These are phyloP conservation scores for Chytriomyces confervae DNA, from an alignment of 192 early-diverging fungal genomes.

Conservation along the genomic window DNA sequence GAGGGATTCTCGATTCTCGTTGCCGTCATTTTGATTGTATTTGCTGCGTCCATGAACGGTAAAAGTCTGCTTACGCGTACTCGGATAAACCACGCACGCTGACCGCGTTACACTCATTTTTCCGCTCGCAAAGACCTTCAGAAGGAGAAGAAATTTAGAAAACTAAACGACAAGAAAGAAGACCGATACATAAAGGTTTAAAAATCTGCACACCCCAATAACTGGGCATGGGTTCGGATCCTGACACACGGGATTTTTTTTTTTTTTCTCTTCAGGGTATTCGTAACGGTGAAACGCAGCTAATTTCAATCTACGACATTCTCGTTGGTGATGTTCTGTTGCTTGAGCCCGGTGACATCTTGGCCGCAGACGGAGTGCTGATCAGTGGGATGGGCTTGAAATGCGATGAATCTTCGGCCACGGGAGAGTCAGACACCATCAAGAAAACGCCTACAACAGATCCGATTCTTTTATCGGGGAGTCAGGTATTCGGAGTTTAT, in stretches of 20 bases:
- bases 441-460: slow-evolving; percentile 72
- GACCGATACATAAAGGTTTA: slow-evolving; percentile 75
- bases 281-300: slow-evolving; percentile 75
- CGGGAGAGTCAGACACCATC: slow-evolving; percentile 88
- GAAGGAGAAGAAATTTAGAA: slow-evolving; percentile 87
- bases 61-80: neutral
- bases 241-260: slow-evolving; percentile 24
- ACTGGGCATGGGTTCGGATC: slow-evolving; percentile 40
- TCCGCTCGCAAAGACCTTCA: slow-evolving; percentile 65
- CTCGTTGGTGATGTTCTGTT: slow-evolving; percentile 89
- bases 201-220: neutral
- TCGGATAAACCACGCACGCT: too few species aligned
- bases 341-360: slow-evolving; percentile 88
- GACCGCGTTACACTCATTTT: neutral
- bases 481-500: neutral
- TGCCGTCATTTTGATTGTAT: slow-evolving; percentile 47
- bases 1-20: slow-evolving; percentile 83
- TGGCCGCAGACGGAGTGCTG: slow-evolving; percentile 90
- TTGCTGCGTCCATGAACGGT: slow-evolving; percentile 28
- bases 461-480: slow-evolving; percentile 92
- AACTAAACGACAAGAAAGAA: slow-evolving; percentile 87
- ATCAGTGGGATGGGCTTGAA: slow-evolving; percentile 78
- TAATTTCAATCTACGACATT: slow-evolving; percentile 79
- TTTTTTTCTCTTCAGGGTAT: slow-evolving; percentile 34
- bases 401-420: slow-evolving; percentile 88